Evolutionary conservation across 495 filamentous ascomycete species (phyloP), one percentile per base, ranked within the genome.

Genomic region (Ramalina peruviana): DNA sequence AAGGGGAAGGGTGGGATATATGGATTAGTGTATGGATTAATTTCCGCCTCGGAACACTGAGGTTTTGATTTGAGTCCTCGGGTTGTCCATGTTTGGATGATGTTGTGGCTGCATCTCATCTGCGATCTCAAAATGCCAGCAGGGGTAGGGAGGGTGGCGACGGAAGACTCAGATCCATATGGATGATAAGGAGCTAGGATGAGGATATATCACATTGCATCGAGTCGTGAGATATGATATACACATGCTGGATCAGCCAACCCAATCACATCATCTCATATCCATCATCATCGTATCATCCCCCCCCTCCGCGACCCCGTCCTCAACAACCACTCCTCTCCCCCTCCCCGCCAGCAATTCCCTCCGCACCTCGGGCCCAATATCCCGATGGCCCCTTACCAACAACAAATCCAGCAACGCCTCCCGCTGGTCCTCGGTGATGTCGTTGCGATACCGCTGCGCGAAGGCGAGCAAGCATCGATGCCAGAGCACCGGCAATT

Each of bases 391-490:
- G 7, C 90, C 90, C 51, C 87, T 81, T 26, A 80, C 81, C 39
- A 90, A 66, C n/a, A 98, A 66, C 44, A 97, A 66, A 70, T 98
- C 92, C 30, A 98, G 65, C 48, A 98, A 68, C 3, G 88, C 87
- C 61, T 98, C 92, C 56, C 92, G 72, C 72, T 94, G 88, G 55
- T 95, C 88, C 63, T 94, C 87, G 19, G 86, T 89, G 63, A 90
- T 84, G 63, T 90, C 85, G 59, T 96, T 94, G 54, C 84, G 78
- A 61, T 98, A 98, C 49, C 90, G 73, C 69, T 96, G 84, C 33
- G 90, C 89, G 66, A 98, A 97, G 1, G 85, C 83, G 49, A 97
- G 63, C 36, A 98, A 69, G 58, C 79, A 78, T 66, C 93, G 85
- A 67, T 94, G 88, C 85, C 88, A 95, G 39, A 95, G 74, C 4